Percentiles rank a stretch among this genome's conserved stretches.
Evolutionary conservation across 805 yeast genomes (phyloP).

Genomic region (Isabelozyma pseudorhagii): DNA sequence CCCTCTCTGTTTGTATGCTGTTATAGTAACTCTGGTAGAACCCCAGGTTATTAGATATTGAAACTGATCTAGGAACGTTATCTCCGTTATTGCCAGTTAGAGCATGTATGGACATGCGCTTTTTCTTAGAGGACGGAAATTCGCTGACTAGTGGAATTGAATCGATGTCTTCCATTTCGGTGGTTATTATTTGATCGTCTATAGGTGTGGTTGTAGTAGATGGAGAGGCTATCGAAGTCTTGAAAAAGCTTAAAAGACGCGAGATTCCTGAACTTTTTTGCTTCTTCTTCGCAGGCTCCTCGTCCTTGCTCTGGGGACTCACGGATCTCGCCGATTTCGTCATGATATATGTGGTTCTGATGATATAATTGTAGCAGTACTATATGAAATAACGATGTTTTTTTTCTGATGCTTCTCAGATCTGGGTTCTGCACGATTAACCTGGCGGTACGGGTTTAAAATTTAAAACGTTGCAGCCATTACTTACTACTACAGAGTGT

Average conservation of each 20-base stretch:
- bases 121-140: slow-evolving; percentile 25
- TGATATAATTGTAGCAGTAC: no score
- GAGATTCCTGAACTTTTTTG: slow-evolving; percentile 3
- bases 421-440: not conserved
- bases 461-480: not conserved
- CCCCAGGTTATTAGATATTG: slow-evolving; percentile 10
- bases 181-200: not conserved
- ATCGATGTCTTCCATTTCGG: slow-evolving; percentile 4
- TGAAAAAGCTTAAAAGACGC: slow-evolving; percentile 8
- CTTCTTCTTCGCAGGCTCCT: not conserved
- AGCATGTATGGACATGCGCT: slow-evolving; percentile 22
- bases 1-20: slow-evolving; percentile 12
- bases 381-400: not conserved
- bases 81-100: slow-evolving; percentile 7
- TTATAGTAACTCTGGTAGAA: slow-evolving; percentile 17
- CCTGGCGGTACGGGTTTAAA: not conserved
- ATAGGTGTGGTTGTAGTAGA: not conserved
- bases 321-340: slow-evolving; percentile 7
- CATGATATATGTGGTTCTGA: not conserved
- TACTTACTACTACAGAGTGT: no score
- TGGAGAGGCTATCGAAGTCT: not conserved
- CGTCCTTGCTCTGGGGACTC: slow-evolving; percentile 13
- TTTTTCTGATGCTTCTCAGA: not conserved
- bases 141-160: slow-evolving; percentile 17
- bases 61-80: slow-evolving; percentile 25